Evolutionary conservation across 306 rosid genomes (phyloP), one percentile per base, ranked within the genome.

Genomic region (Castanea mollissima): DNA sequence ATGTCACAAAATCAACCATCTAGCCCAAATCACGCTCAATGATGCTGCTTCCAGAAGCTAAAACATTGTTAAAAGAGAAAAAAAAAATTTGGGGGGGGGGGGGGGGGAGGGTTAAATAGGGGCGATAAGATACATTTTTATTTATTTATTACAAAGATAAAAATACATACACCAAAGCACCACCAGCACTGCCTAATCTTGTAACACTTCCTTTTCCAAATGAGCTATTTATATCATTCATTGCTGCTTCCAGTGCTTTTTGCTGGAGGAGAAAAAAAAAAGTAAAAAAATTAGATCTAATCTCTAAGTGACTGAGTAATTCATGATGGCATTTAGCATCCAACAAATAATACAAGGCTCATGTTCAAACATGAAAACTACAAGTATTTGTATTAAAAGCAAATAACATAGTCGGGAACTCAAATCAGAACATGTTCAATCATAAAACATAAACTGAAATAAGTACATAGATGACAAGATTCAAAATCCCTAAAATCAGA

Each of bases 131-230:
- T 41, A 9, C 58, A 29, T 12, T 55, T 32, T 35, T 38, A 1
- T 25, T 1, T 32, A 32, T 34, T 23, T 19, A 41, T 49, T 44
- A 75, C 8, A 58, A 58, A 65, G 63, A 65, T 65, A 77, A 59
- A 82, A 86, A 81, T 31, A 76, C 89, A 81, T 95, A 95, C 99
- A 95, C 99, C 80, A 95, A 89, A 74, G 98, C 99, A 79, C 98
- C 99, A 70, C 98, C 99, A 52, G 98, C 97, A 84, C 99, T 95
- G 79, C 99, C 98, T 78, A 95, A 78, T 87, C 99, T 85, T 25
- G 99, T 95, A 73, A 95, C 99, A 81, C 98, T 95, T 55, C 99
- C 98, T 85, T 95, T 95, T 58, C 99, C 99, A 78, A 93, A 95
- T 64, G 98, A 91, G 83, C 34, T 86, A 78, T 95, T 95, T 76